These are phyloP conservation scores for Xylariaceae sp. DNA, from an alignment of 2,329 filamentous ascomycete genomes.

Conservation along the genomic window DNA sequence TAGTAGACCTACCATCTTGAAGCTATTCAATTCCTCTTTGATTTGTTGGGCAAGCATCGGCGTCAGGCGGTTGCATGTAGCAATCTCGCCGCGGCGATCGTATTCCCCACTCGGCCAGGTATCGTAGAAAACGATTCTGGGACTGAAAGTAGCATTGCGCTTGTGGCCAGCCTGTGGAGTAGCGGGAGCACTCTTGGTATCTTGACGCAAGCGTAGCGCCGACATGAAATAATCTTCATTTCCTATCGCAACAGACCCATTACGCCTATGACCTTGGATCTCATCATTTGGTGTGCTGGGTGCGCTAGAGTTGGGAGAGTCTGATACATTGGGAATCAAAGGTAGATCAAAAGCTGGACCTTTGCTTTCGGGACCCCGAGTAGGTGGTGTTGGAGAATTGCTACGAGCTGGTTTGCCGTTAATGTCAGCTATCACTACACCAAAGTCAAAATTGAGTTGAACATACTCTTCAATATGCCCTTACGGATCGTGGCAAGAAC, in stretches of 20 bases:
- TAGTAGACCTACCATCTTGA: conserved; percentile 84
- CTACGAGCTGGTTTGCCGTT: conserved; percentile 59
- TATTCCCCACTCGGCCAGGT: conserved; percentile 97
- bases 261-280: conserved; percentile 67
- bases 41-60: conserved; percentile 98
- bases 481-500: conserved; percentile 91
- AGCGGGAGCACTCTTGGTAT: conserved; percentile 79
- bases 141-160: conserved; percentile 79
- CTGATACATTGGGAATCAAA: conserved; percentile 67
- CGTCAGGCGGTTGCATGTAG: conserved; percentile 96
- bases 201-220: conserved; percentile 72
- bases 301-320: conserved; percentile 83
- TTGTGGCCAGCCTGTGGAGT: conserved; percentile 69
- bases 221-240: conserved; percentile 91
- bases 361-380: conserved; percentile 63
- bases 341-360: conserved; percentile 62
- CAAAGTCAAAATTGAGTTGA: background rate
- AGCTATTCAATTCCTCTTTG: conserved; percentile 98
- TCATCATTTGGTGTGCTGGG: conserved; percentile 89
- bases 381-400: conserved; percentile 70
- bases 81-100: conserved; percentile 92
- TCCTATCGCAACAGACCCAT: conserved; percentile 74
- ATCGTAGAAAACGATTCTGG: conserved; percentile 91
- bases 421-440: conserved; percentile 11
- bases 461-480: conserved; percentile 87